A percentile compares a stretch with the other conserved stretches of the same genome.
Evolutionary conservation across 768 basidiomycete genomes (phyloP).

Genomic region (Boletus tylopilopsis): DNA sequence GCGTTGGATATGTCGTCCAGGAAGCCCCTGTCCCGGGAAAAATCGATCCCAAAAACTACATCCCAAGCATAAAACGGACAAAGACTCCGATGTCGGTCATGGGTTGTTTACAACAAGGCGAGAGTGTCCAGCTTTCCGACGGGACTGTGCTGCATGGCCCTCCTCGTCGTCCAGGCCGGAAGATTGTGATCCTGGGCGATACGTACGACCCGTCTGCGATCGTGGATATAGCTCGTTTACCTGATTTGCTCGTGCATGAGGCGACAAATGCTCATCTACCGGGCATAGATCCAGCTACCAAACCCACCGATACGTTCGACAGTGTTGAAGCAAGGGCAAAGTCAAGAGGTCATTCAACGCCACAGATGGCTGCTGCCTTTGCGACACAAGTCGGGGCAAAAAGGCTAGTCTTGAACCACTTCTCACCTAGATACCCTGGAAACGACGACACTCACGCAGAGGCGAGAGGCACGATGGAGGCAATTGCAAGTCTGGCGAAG

Average conservation of each 20-base stretch:
- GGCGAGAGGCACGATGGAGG: conserved; percentile 55
- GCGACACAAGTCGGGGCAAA: conserved; percentile 61
- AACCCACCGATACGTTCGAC: conserved; percentile 56
- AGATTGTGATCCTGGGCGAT: conserved; percentile 81
- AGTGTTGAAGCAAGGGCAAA: conserved; percentile 59
- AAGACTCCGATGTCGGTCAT: conserved; percentile 66
- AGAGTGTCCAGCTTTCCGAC: conserved; percentile 59
- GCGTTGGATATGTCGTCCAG: conserved; percentile 71
- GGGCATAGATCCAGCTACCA: conserved; percentile 55
- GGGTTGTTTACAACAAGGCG: conserved; percentile 62
- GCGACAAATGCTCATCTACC: conserved; percentile 85
- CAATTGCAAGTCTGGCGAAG: conserved; percentile 56
- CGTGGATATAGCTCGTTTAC: conserved; percentile 52
- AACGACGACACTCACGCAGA: conserved; percentile 50
- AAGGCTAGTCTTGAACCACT: conserved; percentile 76
- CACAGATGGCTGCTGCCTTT: conserved; percentile 85
- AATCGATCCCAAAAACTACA: conserved; percentile 63
- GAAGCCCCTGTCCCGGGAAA: conserved; percentile 76
- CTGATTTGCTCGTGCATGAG: conserved; percentile 81
- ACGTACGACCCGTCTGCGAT: conserved; percentile 78
- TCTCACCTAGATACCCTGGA: conserved; percentile 77
- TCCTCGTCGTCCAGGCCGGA: conserved; percentile 60
- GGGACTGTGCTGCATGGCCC: conserved; percentile 73
- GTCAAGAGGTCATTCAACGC: conserved; percentile 86
- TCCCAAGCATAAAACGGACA: conserved; percentile 66